Evolutionary conservation across 2,329 filamentous ascomycete genomes (phyloP).

Genomic region (Fusarium liriodendri): DNA sequence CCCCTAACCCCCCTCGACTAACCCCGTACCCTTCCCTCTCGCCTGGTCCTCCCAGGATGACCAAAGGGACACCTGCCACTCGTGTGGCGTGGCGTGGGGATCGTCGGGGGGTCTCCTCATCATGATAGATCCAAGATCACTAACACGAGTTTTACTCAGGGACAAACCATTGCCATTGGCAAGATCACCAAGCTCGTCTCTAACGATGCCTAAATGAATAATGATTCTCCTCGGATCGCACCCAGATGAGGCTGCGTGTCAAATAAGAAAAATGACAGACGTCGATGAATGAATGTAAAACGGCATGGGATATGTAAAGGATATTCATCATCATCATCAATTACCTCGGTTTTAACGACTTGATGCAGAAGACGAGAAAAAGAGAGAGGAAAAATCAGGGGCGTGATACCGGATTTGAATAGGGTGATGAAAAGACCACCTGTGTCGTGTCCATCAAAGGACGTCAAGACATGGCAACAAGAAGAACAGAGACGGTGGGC

Average conservation of each 20-base stretch:
- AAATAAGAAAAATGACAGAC: slow-evolving; percentile 13
- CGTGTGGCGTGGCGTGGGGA: slow-evolving; percentile 18
- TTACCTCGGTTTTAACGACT: slow-evolving; percentile 25
- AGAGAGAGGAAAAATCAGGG: not conserved
- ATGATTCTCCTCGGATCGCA: slow-evolving; percentile 25
- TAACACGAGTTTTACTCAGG: slow-evolving; percentile 63
- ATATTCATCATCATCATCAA: slow-evolving; percentile 26
- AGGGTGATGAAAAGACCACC: slow-evolving; percentile 32
- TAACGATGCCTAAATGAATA: slow-evolving; percentile 46
- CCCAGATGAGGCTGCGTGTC: not conserved
- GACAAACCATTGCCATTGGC: slow-evolving; percentile 99
- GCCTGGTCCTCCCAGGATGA: slow-evolving; percentile 1
- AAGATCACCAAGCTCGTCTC: slow-evolving; percentile 93
- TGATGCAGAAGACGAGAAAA: slow-evolving; percentile 7
- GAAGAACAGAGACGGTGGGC: slow-evolving; percentile 27
- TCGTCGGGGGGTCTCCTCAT: slow-evolving; percentile 11
- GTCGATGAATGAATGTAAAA: slow-evolving; percentile 21
- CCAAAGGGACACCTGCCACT: slow-evolving; percentile 4
- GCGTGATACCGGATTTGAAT: slow-evolving; percentile 31
- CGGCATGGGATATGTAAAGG: slow-evolving; percentile 20
- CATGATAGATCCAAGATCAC: slow-evolving; percentile 26
- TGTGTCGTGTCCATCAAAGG: slow-evolving; percentile 22
- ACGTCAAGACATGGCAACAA: slow-evolving; percentile 20
- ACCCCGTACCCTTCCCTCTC: slow-evolving; percentile 20
- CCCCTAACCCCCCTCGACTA: not conserved